Base-by-base conservation (phyloP, 139 green algal species). In the Tetraselmis striata region DNA sequence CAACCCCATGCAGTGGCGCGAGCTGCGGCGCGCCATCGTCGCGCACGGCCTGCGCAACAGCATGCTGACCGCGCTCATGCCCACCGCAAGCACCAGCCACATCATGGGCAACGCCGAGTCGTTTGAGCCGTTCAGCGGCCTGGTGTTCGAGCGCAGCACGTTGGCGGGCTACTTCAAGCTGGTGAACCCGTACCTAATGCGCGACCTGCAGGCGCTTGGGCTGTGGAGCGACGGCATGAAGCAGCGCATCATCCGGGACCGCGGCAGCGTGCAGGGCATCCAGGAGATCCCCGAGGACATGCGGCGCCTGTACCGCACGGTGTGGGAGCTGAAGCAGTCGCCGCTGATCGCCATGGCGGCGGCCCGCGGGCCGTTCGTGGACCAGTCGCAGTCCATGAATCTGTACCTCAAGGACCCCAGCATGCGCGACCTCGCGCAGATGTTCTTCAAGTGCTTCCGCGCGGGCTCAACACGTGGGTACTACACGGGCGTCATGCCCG, bases 211-310 rank as follows among this genome's bases (percentile, higher is more conserved):
- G 1, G 25, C 0, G 23, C 30, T 80, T 2, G 80, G 80, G 0
- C 31, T 87, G 29, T 89, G 85, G 85, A 77, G 1, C 31, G 23
- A 0, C 0, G 28, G 77, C 22, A 59, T 87, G 1, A 32, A 59
- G 22, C 45, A 85, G 1, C 25, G 74, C 1, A 28, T 89, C 24
- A 75, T 89, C 28, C 85, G 85, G 1, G 86, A 85, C 82, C 92
- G 92, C 75, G 90, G 91, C 79, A 85, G 88, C 80, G 85, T 94
- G 59, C 28, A 87, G 85, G n/a, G n/a, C n/a, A n/a, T 85, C 1
- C 26, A 74, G 1, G 31, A 58, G 2, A 80, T 83, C 59, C 78
- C 78, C 1, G 31, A 59, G 1, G 25, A 82, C n/a, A n/a, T 86
- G 1, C 76, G 80, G 58, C 27, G 2, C 26, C 0, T 88, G 28